These are phyloP conservation scores for Neurospora tetrasperma DNA, from an alignment of 495 filamentous ascomycete genomes.

Conservation along the genomic window DNA sequence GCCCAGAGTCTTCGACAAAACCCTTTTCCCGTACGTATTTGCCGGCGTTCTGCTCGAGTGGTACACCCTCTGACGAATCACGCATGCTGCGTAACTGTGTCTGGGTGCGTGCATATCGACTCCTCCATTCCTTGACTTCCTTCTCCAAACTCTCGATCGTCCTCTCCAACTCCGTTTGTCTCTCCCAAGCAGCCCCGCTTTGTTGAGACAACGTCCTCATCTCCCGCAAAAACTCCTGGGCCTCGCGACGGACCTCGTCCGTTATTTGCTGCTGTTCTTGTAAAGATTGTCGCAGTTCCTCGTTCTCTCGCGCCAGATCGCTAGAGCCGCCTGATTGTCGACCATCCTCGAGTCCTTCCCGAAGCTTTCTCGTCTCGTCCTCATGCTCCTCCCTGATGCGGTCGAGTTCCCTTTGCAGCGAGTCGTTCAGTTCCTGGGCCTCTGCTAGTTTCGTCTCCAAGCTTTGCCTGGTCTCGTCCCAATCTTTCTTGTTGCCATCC, in stretches of 20 bases:
- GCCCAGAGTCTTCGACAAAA: conserved; percentile 59
- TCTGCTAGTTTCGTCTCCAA: conserved; percentile 72
- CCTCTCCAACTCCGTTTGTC: conserved; percentile 63
- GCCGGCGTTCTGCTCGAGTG: conserved; percentile 53
- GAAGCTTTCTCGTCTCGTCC: conserved; percentile 50
- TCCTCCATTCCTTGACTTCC: conserved; percentile 80
- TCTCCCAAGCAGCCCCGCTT: conserved; percentile 66
- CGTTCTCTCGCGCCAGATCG: conserved; percentile 60
- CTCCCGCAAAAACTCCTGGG: conserved; percentile 72
- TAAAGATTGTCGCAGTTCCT: conserved; percentile 58
- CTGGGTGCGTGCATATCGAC: conserved; percentile 77
- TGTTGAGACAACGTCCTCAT: conserved; percentile 80
- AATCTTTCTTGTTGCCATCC: conserved; percentile 53
- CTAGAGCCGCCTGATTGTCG: conserved; percentile 24
- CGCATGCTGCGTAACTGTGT: conserved; percentile 75
- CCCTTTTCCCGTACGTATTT: conserved; percentile 57
- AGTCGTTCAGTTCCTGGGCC: conserved; percentile 65
- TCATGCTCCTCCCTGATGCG: conserved; percentile 57
- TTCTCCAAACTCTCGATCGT: conserved; percentile 66
- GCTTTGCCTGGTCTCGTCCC: conserved; percentile 58
- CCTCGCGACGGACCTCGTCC: conserved; percentile 77
- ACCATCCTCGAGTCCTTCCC: conserved; percentile 51
- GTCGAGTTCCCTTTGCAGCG: conserved; percentile 68
- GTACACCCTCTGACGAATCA: conserved; percentile 64
- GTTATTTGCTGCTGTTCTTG: conserved; percentile 73